Conservation (phyloP, 2,329 filamentous ascomycete species). For the Colletotrichum tropicicola region DNA sequence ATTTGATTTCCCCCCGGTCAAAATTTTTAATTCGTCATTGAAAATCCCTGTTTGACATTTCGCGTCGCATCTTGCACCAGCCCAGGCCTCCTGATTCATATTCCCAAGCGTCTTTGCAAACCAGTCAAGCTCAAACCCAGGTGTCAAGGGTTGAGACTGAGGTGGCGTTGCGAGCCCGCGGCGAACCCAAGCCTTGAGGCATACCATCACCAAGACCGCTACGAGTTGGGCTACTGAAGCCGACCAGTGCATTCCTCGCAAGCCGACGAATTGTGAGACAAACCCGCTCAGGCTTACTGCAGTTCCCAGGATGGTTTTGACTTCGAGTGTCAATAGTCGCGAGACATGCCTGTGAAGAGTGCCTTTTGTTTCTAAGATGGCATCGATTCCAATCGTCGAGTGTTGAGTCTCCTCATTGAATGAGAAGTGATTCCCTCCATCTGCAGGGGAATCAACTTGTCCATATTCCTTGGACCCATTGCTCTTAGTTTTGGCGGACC, state of each 20-base stretch:
- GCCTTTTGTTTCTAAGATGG: no score
- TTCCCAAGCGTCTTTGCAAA: background rate
- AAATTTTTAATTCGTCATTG: no score
- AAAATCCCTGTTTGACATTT: no score
- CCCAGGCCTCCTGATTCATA: background rate
- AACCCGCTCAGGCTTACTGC: background rate
- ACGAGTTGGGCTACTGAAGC: background rate
- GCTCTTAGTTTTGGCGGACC: background rate
- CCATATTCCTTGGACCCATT: background rate
- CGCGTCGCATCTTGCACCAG: background rate
- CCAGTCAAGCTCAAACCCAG: conserved; percentile 3
- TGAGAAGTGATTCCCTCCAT: background rate
- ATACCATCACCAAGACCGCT: background rate
- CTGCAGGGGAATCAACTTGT: background rate
- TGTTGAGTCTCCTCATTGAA: no score
- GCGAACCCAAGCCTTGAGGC: background rate
- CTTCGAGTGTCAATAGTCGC: background rate
- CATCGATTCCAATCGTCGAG: no score
- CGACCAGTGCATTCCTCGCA: background rate
- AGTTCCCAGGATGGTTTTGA: background rate
- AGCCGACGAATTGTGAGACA: background rate
- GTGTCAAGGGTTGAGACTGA: rapidly evolving
- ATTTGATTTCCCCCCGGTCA: no score
- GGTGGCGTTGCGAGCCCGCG: background rate
- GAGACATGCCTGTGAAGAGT: no score